Conservation (phyloP, 2,329 filamentous ascomycete species). For the Pseudogymnoascus pannorum region DNA sequence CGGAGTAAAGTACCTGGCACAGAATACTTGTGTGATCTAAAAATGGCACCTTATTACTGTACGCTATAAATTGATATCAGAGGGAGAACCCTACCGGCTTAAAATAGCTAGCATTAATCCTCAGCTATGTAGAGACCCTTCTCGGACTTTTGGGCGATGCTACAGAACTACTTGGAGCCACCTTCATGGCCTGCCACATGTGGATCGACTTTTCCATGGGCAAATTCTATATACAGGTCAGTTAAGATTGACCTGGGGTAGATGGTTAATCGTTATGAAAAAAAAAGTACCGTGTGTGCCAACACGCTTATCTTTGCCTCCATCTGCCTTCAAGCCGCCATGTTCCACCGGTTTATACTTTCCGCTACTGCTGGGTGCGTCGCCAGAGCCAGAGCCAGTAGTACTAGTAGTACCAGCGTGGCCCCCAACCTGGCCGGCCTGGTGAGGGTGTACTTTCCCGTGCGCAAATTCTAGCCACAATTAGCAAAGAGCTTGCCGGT, state of each 20-base stretch:
- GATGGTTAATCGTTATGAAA: neutral
- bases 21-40: neutral
- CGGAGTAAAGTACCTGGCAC: neutral
- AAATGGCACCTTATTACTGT: too few relatives aligned
- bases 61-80: neutral
- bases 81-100: neutral
- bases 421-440: slow-evolving; percentile 32
- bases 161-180: slow-evolving; percentile 17
- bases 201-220: slow-evolving; percentile 36
- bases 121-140: neutral
- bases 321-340: slow-evolving; percentile 32
- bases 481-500: neutral
- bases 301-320: slow-evolving; percentile 30
- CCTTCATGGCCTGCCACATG: slow-evolving; percentile 34
- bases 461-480: slow-evolving; percentile 27
- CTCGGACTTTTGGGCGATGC: neutral
- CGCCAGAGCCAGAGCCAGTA: slow-evolving; percentile 14
- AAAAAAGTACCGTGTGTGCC: slow-evolving; percentile 23
- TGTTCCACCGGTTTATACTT: slow-evolving; percentile 23
- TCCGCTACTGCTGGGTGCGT: neutral
- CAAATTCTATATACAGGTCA: slow-evolving; percentile 27
- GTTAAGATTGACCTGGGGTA: neutral
- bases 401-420: slow-evolving; percentile 14
- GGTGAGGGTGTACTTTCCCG: slow-evolving; percentile 31
- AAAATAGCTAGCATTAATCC: neutral